Percentiles rank a stretch among this genome's conserved stretches.
Conservation (phyloP, 164 flowering plant species). For the Hamamelis virginiana region DNA sequence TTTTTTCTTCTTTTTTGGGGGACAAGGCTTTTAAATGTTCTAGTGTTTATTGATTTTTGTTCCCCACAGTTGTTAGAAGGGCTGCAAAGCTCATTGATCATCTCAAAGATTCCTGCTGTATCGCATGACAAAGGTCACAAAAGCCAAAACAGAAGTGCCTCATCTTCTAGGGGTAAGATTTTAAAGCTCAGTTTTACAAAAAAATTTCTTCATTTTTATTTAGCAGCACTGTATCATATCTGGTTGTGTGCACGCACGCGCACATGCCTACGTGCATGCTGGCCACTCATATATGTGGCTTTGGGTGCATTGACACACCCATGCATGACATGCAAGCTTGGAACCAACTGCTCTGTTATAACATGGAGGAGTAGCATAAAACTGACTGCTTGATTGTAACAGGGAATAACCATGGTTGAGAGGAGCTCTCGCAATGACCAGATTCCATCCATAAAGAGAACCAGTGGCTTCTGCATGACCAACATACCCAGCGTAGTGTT, state of each 20-base stretch:
- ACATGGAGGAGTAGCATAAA: not conserved
- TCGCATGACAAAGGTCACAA: slow-evolving; percentile 51
- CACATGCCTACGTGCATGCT: too few species aligned
- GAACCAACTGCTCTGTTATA: not conserved
- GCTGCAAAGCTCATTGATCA: slow-evolving; percentile 57
- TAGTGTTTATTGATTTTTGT: not conserved
- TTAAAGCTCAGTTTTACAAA: not conserved
- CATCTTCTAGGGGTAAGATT: slow-evolving; percentile 33
- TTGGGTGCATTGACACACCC: too few species aligned
- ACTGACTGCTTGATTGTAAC: slow-evolving; percentile 12
- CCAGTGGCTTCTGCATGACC: slow-evolving; percentile 8
- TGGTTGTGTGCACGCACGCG: not conserved
- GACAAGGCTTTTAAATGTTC: not conserved
- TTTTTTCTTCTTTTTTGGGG: not conserved
- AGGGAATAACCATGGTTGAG: slow-evolving; percentile 29
- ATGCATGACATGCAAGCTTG: not conserved
- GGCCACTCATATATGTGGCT: too few species aligned
- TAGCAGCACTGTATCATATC: too few species aligned
- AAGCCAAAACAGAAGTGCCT: slow-evolving; percentile 30
- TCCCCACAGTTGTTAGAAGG: slow-evolving; percentile 62
- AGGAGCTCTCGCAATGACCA: slow-evolving; percentile 1
- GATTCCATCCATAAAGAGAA: slow-evolving; percentile 1
- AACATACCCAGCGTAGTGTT: slow-evolving; percentile 7
- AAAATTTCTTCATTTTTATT: too few species aligned
- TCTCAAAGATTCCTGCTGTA: slow-evolving; percentile 53